These are phyloP conservation scores for Gyromitra esculenta DNA, from an alignment of 2,329 filamentous ascomycete species.

Conservation along the genomic window DNA sequence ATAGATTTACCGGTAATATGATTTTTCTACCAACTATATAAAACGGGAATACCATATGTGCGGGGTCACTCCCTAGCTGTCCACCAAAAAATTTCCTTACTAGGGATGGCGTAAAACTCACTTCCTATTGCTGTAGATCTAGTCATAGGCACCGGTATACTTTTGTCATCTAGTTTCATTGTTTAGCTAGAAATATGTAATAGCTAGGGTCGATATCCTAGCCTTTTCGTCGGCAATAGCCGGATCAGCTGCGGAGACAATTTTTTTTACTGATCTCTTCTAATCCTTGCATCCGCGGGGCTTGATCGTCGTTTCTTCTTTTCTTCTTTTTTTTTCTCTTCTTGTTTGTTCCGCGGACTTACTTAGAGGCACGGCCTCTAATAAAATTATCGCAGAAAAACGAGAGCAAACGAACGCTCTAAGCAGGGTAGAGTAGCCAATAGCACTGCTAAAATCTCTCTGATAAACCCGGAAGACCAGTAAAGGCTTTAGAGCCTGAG, in stretches of 20 bases:
- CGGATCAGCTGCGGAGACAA: neutral
- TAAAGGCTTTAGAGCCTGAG: too few relatives aligned
- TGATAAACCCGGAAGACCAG: too few relatives aligned
- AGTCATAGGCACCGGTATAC: neutral
- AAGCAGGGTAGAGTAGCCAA: too few relatives aligned
- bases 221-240: neutral
- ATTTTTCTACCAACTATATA: constrained; percentile 15
- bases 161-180: neutral
- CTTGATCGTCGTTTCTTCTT: neutral
- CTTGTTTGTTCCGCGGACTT: neutral
- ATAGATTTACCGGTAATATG: constrained; percentile 13
- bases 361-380: neutral
- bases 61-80: constrained; percentile 27
- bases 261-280: neutral
- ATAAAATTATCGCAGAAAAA: neutral
- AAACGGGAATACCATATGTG: constrained; percentile 33
- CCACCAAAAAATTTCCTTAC: constrained; percentile 2
- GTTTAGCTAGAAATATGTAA: neutral
- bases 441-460: neutral
- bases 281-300: neutral
- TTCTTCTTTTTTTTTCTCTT: neutral
- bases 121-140: constrained; percentile 13
- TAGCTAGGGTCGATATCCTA: neutral
- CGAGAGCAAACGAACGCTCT: neutral
- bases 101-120: neutral